Evolutionary conservation across 371 early-diverging fungal species (phyloP), one percentile per base, ranked within the genome.

Genomic region (Syncephalis plumigaleata): DNA sequence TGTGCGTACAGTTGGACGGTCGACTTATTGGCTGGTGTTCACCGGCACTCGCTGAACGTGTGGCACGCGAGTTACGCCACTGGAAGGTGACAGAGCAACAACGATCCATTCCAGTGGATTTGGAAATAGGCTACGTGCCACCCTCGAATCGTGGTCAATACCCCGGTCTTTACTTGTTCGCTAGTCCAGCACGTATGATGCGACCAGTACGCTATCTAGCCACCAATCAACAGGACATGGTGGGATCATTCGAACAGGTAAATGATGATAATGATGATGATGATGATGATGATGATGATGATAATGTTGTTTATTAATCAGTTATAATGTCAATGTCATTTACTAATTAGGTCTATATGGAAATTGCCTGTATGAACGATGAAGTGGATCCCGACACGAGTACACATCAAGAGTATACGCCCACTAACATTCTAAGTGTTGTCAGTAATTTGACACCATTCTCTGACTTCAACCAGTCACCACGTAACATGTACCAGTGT

Each of bases 291-390:
- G n/a, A n/a, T n/a, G n/a, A n/a, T n/a, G n/a, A n/a, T n/a, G n/a
- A n/a, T n/a, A n/a, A n/a, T n/a, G n/a, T n/a, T n/a, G n/a, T n/a
- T n/a, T n/a, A n/a, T n/a, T n/a, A n/a, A n/a, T n/a, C n/a, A n/a
- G n/a, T n/a, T n/a, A n/a, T n/a, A n/a, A n/a, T n/a, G n/a, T n/a
- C n/a, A n/a, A n/a, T n/a, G n/a, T n/a, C n/a, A n/a, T n/a, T n/a
- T n/a, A n/a, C n/a, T 61, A 98, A 98, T 68, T 97, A 98, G 66
- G 96, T 95, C 18, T 97, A 89, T 64, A 88, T 93, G 89, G 87
- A 95, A 52, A 91, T 96, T 65, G 97, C 92, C 3, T 92, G 93
- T 63, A 63, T 91, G 66, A 77, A 84, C 51, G 87, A 87, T 49
- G 94, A 94, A 58, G 67, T 92, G 27, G 77, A 81, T 2, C 84